Percentiles rank a stretch among this genome's conserved stretches.
phyloP scores from a whole-genome alignment of 805 yeast species.

The Geotrichum ghanense region DNA sequence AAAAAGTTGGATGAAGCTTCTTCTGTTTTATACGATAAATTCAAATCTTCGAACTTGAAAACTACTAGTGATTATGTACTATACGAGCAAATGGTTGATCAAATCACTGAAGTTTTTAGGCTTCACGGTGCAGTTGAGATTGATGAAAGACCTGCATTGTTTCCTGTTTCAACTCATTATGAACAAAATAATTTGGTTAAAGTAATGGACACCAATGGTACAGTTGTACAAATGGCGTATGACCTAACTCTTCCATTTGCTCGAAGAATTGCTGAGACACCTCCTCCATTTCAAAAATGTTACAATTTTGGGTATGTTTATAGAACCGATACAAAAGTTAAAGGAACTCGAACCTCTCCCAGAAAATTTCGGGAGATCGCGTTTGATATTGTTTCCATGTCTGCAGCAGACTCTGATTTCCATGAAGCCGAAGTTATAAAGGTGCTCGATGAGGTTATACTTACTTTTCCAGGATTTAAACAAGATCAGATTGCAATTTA shows the following conservation, averaged over 20 bases:
- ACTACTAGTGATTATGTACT: conserved; percentile 27
- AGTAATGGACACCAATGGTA: conserved; percentile 74
- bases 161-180: conserved; percentile 72
- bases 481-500: conserved; percentile 45
- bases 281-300: conserved; percentile 43
- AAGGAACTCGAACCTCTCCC: conserved; percentile 62
- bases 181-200: conserved; percentile 61
- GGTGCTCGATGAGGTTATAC: conserved; percentile 63
- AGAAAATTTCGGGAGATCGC: conserved; percentile 70
- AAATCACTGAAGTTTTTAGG: conserved; percentile 51
- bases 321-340: conserved; percentile 45
- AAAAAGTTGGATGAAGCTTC: conserved; percentile 79
- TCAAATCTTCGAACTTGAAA: conserved; percentile 14
- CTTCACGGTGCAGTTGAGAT: conserved; percentile 84
- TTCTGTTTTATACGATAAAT: conserved; percentile 66
- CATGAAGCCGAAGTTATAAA: conserved; percentile 86
- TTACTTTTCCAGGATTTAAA: conserved; percentile 55
- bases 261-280: conserved; percentile 59
- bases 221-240: conserved; percentile 78
- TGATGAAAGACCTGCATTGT: conserved; percentile 49
- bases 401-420: conserved; percentile 35
- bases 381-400: conserved; percentile 66
- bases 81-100: conserved; percentile 47
- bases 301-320: conserved; percentile 74
- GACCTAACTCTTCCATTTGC: conserved; percentile 90